A percentile compares a stretch with the other conserved stretches of the same genome.
Evolutionary conservation across 306 rosid genomes (phyloP).

Genomic region (Pyrus bretschneideri): DNA sequence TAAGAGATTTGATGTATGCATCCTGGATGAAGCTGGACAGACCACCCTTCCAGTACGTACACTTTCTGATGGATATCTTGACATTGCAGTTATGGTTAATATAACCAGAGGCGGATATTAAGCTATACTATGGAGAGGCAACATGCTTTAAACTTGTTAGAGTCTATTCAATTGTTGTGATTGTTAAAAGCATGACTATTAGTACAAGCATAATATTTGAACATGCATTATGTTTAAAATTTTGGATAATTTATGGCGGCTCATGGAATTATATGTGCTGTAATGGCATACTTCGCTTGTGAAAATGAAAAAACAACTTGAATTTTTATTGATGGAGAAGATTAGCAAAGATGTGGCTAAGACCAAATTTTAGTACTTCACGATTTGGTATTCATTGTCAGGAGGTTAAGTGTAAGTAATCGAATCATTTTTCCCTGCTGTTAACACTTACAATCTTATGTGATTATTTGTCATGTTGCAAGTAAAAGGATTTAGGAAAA

Average conservation of each 20-base stretch:
- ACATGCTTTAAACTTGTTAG: not conserved
- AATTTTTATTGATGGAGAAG: not conserved
- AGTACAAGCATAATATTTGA: no score
- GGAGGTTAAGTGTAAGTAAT: not conserved
- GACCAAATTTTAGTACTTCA: not conserved
- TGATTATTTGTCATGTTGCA: not conserved
- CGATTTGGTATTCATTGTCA: not conserved
- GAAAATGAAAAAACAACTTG: no score
- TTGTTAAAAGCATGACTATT: no score
- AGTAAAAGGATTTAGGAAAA: not conserved
- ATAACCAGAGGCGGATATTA: not conserved
- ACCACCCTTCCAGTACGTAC: no score
- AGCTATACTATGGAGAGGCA: not conserved
- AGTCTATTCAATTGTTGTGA: no score
- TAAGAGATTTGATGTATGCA: not conserved
- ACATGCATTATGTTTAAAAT: no score
- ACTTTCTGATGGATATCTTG: no score
- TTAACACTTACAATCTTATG: not conserved
- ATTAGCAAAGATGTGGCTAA: not conserved
- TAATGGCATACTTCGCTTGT: no score
- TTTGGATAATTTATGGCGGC: no score
- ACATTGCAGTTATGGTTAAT: no score
- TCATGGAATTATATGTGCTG: no score
- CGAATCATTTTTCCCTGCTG: not conserved
- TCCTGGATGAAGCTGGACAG: no score